phyloP scores from a whole-genome alignment of 768 basidiomycete genomes.

The Boletus tomentosulus region DNA sequence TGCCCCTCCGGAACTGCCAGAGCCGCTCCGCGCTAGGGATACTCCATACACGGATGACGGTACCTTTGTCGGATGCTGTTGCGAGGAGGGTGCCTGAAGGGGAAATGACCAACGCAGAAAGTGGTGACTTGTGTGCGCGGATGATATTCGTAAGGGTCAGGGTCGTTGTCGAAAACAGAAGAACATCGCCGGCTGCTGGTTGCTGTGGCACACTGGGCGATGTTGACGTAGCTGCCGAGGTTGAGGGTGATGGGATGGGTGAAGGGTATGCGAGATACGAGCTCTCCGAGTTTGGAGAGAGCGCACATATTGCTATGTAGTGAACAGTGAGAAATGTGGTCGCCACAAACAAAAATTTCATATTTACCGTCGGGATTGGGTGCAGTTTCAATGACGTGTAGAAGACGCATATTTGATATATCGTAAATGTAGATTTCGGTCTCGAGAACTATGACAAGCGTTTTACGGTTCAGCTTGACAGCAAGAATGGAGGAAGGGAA shows the following conservation, averaged over 20 bases:
- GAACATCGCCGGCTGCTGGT: conserved; percentile 70
- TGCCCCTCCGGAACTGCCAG: conserved; percentile 92
- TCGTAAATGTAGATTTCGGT: conserved; percentile 99
- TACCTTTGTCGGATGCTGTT: conserved; percentile 92
- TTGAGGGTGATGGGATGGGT: conserved; percentile 79
- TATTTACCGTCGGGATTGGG: conserved; percentile 86
- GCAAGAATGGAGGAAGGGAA: conserved; percentile 95
- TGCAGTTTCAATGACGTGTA: conserved; percentile 96
- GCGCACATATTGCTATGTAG: conserved; percentile 81
- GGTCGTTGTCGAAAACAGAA: conserved; percentile 90
- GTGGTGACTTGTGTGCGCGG: conserved; percentile 93
- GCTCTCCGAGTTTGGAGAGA: conserved; percentile 89
- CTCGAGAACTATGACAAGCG: conserved; percentile 93
- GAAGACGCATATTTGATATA: conserved; percentile 95
- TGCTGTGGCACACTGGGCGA: conserved; percentile 41
- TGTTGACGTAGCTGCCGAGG: conserved; percentile 42
- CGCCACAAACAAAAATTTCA: neutral
- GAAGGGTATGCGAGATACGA: conserved; percentile 97
- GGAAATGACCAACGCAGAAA: conserved; percentile 85
- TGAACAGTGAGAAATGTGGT: neutral
- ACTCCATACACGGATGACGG: conserved; percentile 93
- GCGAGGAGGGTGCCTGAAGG: conserved; percentile 85
- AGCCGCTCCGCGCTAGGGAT: conserved; percentile 89
- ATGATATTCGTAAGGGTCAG: conserved; percentile 93
- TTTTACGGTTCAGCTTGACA: conserved; percentile 98